These are phyloP conservation scores for Fusarium sp. DNA, from an alignment of 2,329 filamentous ascomycete species.

Conservation along the genomic window DNA sequence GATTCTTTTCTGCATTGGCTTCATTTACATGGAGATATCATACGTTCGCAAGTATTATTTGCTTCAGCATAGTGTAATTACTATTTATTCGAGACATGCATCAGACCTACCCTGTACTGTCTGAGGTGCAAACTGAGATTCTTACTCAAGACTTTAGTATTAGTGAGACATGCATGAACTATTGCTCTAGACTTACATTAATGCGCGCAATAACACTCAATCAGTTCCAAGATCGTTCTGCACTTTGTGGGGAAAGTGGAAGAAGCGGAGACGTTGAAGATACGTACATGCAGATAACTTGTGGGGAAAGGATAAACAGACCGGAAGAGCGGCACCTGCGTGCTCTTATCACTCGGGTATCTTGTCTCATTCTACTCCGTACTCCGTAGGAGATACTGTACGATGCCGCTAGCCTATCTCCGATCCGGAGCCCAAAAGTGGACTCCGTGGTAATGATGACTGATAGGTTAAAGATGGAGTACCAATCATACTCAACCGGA, in stretches of 20 bases:
- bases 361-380: too few relatives aligned
- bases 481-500: not conserved
- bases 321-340: not conserved
- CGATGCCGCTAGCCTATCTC: not conserved
- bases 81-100: not conserved
- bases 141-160: not conserved
- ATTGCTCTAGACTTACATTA: too few relatives aligned
- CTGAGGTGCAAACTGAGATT: fast-evolving
- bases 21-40: fast-evolving
- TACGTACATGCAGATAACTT: not conserved
- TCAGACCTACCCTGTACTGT: not conserved
- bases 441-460: not conserved
- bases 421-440: not conserved
- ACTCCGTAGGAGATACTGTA: too few relatives aligned
- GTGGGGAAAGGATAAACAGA: not conserved
- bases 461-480: fast-evolving
- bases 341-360: not conserved
- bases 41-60: not conserved
- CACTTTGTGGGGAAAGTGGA: too few relatives aligned
- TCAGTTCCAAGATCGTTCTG: too few relatives aligned
- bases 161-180: not conserved
- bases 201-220: too few relatives aligned
- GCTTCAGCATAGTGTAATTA: not conserved
- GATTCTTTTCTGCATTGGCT: not conserved
- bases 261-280: too few relatives aligned